Evolutionary conservation across 2,329 filamentous ascomycete genomes (phyloP), one percentile per base, ranked within the genome.

Genomic region (Amesomyces nigricolor): DNA sequence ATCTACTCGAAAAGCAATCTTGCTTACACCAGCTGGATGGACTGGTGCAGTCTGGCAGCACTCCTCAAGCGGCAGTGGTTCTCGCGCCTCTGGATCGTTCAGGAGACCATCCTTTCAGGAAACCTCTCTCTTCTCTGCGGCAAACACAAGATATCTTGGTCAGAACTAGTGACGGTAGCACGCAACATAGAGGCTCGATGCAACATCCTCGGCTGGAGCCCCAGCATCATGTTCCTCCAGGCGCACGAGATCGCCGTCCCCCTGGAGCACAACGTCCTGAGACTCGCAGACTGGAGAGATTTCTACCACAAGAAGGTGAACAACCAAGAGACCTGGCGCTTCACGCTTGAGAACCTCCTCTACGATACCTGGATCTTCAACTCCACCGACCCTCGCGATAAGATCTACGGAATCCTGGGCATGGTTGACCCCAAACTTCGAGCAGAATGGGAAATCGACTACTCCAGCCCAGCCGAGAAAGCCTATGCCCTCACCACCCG

Each of bases 1-100:
- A 10, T 54, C 4, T 57, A 57, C 22, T 47, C 45, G 1, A 43
- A 43, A 4, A 51, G 30, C 38, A 45, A 29, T 42, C 51, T 57
- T 11, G 11, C 43, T 2, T 52, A 54, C 47, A 57, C 50, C 4
- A 39, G 38, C 11, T 57, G 54, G 57, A 51, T 48, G 51, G 57
- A 57, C 14, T 59, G 57, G 57, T 57, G 54, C 42, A 53, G 53
- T 5, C 14, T 59, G 14, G 57, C 57, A 4, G 57, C 53, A n/a
- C 46, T 59, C 4, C 54, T 59, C 43, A 57, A 57, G 26, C 43
- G 57, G 26, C 57, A 59, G 26, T 59, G 57, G 57, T 59, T 59
- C 22, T 49, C 38, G 5, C 57, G 57, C 4, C 26, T 59, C 8
- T 59, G 57, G 57, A 57, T 59, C 19, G 26, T 59, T 8, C 57